Percentiles rank a stretch among this genome's conserved stretches.
Conservation (phyloP, 2,329 filamentous ascomycete species). For the Ophiostoma novo-ulmi region DNA sequence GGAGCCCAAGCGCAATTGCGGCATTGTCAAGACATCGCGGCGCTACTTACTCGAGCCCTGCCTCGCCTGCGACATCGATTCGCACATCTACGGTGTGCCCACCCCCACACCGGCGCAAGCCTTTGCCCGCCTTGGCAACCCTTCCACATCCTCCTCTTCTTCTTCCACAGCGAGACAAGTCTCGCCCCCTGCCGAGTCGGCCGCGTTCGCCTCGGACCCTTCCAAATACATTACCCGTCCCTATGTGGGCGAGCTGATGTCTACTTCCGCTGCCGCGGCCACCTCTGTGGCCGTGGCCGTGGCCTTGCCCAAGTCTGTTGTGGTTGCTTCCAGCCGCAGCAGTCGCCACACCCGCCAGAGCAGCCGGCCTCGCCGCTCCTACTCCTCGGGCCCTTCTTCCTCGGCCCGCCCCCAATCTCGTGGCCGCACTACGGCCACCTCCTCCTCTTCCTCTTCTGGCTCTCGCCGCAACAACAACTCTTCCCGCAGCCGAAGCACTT, state of each 20-base stretch:
- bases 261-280: neutral
- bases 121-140: neutral
- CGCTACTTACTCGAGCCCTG: conserved; percentile 16
- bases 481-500: neutral
- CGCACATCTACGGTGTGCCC: neutral
- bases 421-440: neutral
- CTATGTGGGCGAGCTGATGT: conserved; percentile 4
- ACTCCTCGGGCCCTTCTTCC: neutral
- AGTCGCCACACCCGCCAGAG: neutral
- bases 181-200: neutral
- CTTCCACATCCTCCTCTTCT: neutral
- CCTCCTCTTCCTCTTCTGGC: neutral
- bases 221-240: neutral
- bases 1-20: conserved; percentile 14
- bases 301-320: neutral
- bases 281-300: neutral
- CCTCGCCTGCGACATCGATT: conserved; percentile 2
- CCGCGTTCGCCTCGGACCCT: neutral
- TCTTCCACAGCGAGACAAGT: neutral
- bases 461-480: neutral
- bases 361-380: neutral
- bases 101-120: neutral
- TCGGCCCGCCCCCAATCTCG: neutral
- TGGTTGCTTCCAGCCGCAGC: neutral
- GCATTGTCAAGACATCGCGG: neutral